These are phyloP conservation scores for Kodamaea kakaduensis DNA, from an alignment of 805 yeast species.

Conservation along the genomic window DNA sequence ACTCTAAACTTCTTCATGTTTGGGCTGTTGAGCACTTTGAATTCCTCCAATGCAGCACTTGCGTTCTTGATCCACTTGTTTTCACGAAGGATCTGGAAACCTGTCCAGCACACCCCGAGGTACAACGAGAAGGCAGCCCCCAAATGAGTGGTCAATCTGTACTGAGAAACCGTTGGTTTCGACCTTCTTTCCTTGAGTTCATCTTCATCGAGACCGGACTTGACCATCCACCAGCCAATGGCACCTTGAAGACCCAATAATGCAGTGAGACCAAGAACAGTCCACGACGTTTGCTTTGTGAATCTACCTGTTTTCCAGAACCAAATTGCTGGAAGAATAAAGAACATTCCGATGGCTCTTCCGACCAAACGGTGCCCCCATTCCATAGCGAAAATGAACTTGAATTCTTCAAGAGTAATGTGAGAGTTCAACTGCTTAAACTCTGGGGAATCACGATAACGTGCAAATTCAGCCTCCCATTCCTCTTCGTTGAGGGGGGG, in stretches of 20 bases:
- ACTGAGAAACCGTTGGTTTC: constrained; percentile 97
- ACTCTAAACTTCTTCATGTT: constrained; percentile 54
- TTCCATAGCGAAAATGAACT: constrained; percentile 94
- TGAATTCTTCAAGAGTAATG: constrained; percentile 85
- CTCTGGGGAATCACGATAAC: constrained; percentile 86
- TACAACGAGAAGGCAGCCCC: constrained; percentile 90
- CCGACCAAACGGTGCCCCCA: constrained; percentile 96
- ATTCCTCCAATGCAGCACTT: constrained; percentile 43
- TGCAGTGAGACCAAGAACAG: constrained; percentile 68
- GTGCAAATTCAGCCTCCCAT: constrained; percentile 81
- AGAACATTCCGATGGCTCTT: constrained; percentile 78
- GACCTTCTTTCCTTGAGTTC: constrained; percentile 74
- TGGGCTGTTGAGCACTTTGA: constrained; percentile 61
- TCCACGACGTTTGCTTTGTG: constrained; percentile 59
- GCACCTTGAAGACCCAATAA: constrained; percentile 91
- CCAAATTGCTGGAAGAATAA: constrained; percentile 81
- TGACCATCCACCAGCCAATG: constrained; percentile 99
- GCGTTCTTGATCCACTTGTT: constrained; percentile 52
- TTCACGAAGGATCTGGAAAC: constrained; percentile 77
- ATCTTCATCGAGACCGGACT: constrained; percentile 84
- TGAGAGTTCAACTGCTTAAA: constrained; percentile 85
- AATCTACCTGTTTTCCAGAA: constrained; percentile 66
- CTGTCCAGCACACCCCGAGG: constrained; percentile 87
- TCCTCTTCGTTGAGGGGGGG: constrained; percentile 81
- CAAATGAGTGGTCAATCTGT: constrained; percentile 87